Evolutionary conservation across 75 land plant genomes (phyloP).

Genomic region (Pseudotsuga menziesii): DNA sequence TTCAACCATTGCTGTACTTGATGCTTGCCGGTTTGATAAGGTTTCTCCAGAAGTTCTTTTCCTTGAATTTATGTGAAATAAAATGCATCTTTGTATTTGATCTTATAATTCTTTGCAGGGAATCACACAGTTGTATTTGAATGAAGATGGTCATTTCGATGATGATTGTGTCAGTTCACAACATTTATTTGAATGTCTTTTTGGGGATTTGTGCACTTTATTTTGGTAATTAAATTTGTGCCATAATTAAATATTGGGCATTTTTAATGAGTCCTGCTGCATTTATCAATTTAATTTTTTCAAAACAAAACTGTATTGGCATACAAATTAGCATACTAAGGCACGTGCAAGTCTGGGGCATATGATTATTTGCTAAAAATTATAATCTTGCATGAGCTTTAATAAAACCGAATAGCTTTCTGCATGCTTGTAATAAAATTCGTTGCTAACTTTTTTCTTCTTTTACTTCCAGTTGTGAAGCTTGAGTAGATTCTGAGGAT

Average conservation of each 20-base stretch:
- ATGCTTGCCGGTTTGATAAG: conserved; percentile 92
- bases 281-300: neutral
- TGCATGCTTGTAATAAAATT: no score
- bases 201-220: neutral
- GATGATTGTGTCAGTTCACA: neutral
- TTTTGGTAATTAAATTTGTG: neutral
- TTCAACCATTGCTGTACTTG: conserved; percentile 54
- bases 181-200: neutral
- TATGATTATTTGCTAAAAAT: neutral
- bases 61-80: neutral
- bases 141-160: neutral
- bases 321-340: neutral
- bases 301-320: neutral
- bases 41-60: conserved; percentile 28
- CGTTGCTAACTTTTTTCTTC: neutral
- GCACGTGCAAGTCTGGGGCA: neutral
- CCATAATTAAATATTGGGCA: neutral
- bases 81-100: neutral
- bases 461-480: conserved; percentile 3
- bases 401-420: neutral
- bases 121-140: neutral
- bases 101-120: neutral
- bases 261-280: neutral
- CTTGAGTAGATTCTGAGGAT: conserved; percentile 5
- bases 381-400: neutral